Percentiles rank a stretch among this genome's conserved stretches.
phyloP scores from a whole-genome alignment of 2,329 filamentous ascomycete genomes.

The Cladosporium sphaerospermum region DNA sequence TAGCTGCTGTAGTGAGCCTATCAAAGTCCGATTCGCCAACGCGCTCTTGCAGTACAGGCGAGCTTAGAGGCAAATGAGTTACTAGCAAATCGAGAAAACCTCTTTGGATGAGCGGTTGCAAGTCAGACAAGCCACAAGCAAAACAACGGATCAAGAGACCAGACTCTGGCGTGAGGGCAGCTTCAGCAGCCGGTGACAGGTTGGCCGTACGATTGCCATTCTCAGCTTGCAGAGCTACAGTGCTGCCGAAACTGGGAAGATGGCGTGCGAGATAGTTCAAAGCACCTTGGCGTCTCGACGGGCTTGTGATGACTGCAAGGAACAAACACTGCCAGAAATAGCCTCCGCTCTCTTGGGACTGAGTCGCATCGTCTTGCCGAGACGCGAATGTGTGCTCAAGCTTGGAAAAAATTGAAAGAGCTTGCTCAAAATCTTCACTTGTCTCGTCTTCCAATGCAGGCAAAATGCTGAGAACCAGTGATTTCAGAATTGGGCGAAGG shows the following conservation, averaged over 20 bases:
- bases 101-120: constrained; percentile 85
- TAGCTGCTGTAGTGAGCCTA: constrained; percentile 72
- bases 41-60: constrained; percentile 67
- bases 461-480: constrained; percentile 79
- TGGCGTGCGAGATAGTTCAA: constrained; percentile 77
- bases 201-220: constrained; percentile 12
- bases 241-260: constrained; percentile 62
- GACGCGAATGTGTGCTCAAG: constrained; percentile 61
- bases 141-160: constrained; percentile 87
- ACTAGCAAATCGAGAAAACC: constrained; percentile 92
- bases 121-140: constrained; percentile 78
- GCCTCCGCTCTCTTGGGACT: constrained; percentile 44
- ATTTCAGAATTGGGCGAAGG: constrained; percentile 81
- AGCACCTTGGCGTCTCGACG: constrained; percentile 75
- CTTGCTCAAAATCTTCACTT: constrained; percentile 92
- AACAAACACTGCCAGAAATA: constrained; percentile 99
- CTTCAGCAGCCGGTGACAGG: constrained; percentile 49
- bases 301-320: constrained; percentile 82
- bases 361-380: constrained; percentile 27
- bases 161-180: constrained; percentile 84
- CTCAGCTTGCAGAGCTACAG: neutral
- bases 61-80: constrained; percentile 79
- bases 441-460: constrained; percentile 94
- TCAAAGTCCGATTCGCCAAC: constrained; percentile 73
- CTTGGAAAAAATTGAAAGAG: constrained; percentile 68